Evolutionary conservation across 257 asterid species (phyloP).

Genomic region (Prunella vulgaris): DNA sequence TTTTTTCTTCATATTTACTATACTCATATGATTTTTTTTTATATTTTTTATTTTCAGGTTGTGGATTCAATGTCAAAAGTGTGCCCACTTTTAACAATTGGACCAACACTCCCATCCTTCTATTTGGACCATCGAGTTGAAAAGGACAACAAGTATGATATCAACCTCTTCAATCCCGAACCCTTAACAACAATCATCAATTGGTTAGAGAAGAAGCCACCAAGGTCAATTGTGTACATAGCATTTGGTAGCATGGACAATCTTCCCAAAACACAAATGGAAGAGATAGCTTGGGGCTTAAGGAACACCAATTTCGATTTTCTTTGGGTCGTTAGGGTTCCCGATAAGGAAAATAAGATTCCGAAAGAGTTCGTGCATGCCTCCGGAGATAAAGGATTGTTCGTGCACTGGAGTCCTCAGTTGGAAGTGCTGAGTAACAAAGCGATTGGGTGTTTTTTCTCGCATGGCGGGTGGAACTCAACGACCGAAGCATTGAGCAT

Average conservation of each 20-base stretch:
- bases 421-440: conserved; percentile 38
- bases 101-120: conserved; percentile 72
- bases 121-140: conserved; percentile 51
- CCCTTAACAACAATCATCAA: conserved; percentile 23
- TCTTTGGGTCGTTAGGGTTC: conserved; percentile 54
- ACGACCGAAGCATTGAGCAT: conserved; percentile 57
- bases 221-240: conserved; percentile 55
- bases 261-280: conserved; percentile 43
- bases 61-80: conserved; percentile 47
- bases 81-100: conserved; percentile 46
- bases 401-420: conserved; percentile 70
- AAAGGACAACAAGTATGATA: conserved; percentile 43
- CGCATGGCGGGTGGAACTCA: conserved; percentile 89
- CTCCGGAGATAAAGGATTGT: conserved; percentile 26
- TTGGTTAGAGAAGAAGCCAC: conserved; percentile 58
- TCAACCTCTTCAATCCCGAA: conserved; percentile 46
- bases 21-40: background rate
- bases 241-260: conserved; percentile 79
- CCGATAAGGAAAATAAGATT: conserved; percentile 33
- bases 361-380: conserved; percentile 28
- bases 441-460: conserved; percentile 64
- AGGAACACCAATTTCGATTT: conserved; percentile 33
- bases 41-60: conserved; percentile 28
- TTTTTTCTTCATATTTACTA: no score
- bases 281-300: conserved; percentile 54